phyloP scores from a whole-genome alignment of 2,329 filamentous ascomycete genomes.

The Aspergillus carbonarius region DNA sequence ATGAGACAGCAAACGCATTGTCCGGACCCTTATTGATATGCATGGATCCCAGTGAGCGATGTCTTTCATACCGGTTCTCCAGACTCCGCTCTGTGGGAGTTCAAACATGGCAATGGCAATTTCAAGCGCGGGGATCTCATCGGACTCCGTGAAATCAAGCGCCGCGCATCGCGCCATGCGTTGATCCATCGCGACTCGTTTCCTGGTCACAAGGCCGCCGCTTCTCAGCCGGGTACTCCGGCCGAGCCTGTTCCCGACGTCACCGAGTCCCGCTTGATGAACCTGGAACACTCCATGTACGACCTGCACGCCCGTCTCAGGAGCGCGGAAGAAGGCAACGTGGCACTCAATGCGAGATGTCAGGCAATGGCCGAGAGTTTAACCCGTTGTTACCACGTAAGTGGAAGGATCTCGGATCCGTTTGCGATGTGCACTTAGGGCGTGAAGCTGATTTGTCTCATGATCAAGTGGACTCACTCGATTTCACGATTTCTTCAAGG shows the following conservation, averaged over 20 bases:
- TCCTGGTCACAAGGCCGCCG: slow-evolving; percentile 70
- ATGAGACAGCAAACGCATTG: neutral
- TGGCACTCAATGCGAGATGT: slow-evolving; percentile 76
- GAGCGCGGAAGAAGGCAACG: slow-evolving; percentile 79
- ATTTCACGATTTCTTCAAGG: slow-evolving; percentile 72
- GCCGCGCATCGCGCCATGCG: slow-evolving; percentile 86
- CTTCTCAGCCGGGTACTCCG: slow-evolving; percentile 79
- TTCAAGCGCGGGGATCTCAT: slow-evolving; percentile 94
- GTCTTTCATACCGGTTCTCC: slow-evolving; percentile 95
- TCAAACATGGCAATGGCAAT: slow-evolving; percentile 95
- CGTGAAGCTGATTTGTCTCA: neutral
- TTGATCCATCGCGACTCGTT: slow-evolving; percentile 91
- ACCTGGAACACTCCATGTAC: slow-evolving; percentile 78
- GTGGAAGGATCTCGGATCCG: slow-evolving; percentile 20
- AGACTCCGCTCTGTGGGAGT: slow-evolving; percentile 95
- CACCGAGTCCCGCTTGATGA: slow-evolving; percentile 70
- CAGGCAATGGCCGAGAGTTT: slow-evolving; percentile 80
- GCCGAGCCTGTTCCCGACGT: slow-evolving; percentile 79
- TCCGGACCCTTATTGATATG: slow-evolving; percentile 12
- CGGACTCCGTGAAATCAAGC: slow-evolving; percentile 90
- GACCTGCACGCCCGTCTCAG: slow-evolving; percentile 74
- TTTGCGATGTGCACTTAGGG: slow-evolving; percentile 9
- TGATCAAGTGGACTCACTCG: slow-evolving; percentile 74
- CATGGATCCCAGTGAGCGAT: slow-evolving; percentile 71
- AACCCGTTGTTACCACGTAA: slow-evolving; percentile 66